phyloP scores from a whole-genome alignment of 73 alveolate genomes.

The Stentor roeselii region DNA sequence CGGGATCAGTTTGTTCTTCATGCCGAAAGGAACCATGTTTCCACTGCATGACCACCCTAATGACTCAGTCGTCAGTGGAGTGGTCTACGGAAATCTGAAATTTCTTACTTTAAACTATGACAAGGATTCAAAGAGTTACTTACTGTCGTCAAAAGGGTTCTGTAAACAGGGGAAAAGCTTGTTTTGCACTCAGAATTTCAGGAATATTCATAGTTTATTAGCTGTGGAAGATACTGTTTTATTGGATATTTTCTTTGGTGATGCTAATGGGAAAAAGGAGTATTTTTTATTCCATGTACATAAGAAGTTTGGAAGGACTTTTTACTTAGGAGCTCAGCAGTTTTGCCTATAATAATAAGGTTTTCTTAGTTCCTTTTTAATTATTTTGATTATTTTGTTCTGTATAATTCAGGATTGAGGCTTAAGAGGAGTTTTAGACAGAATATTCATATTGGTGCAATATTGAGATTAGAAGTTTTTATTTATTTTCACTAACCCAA shows the following conservation, averaged over 20 bases:
- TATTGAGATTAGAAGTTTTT: too few species aligned
- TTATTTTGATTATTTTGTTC: too few species aligned
- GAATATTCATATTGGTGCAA: too few species aligned
- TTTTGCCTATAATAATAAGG: too few species aligned
- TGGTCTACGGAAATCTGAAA: background rate
- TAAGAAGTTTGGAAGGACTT: background rate
- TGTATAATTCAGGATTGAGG: too few species aligned
- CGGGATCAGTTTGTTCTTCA: background rate
- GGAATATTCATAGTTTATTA: background rate
- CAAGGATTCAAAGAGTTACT: background rate
- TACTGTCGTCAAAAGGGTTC: background rate
- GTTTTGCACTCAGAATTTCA: background rate
- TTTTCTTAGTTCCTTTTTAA: too few species aligned
- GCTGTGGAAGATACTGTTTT: background rate
- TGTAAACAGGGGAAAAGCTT: background rate
- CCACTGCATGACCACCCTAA: constrained; percentile 1
- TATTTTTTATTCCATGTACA: background rate
- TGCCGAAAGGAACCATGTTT: background rate
- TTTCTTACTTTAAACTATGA: background rate
- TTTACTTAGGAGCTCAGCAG: background rate
- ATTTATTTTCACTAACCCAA: too few species aligned
- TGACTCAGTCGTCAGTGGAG: background rate
- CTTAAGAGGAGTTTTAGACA: too few species aligned
- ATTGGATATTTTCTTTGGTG: background rate
- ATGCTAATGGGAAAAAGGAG: background rate